phyloP scores from a whole-genome alignment of 495 filamentous ascomycete species.

The Penicillium arizonense region DNA sequence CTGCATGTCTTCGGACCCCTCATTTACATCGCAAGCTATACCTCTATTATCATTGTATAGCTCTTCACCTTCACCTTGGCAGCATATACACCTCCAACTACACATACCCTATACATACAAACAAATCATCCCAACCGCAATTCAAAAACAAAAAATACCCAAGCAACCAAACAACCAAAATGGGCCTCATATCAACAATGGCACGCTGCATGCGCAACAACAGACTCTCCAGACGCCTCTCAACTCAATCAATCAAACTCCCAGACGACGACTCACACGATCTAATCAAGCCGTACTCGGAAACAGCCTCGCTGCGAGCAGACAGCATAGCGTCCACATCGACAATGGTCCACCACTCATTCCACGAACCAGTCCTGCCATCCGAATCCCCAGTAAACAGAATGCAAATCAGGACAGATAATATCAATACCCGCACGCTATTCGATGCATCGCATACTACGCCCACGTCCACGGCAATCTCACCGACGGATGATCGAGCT shows the following conservation, averaged over 20 bases:
- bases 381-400: conserved; percentile 13
- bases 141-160: neutral
- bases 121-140: neutral
- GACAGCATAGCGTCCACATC: conserved; percentile 17
- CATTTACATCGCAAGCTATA: neutral
- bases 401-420: conserved; percentile 6
- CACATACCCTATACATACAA: neutral
- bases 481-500: neutral
- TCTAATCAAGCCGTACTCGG: conserved; percentile 20
- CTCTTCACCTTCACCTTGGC: too few species aligned
- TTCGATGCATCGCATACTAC: conserved; percentile 10
- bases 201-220: conserved; percentile 16
- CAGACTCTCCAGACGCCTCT: conserved; percentile 16
- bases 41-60: neutral
- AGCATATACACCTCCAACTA: neutral
- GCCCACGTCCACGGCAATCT: conserved; percentile 2
- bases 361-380: conserved; percentile 9
- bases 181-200: conserved; percentile 25
- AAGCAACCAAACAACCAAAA: conserved; percentile 2
- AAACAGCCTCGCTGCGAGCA: conserved; percentile 9
- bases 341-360: conserved; percentile 13
- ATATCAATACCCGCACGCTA: conserved; percentile 11
- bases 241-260: conserved; percentile 13
- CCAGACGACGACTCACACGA: conserved; percentile 24
- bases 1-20: neutral